Conservation (phyloP, 2,329 filamentous ascomycete genomes). For the Colletotrichum sp. region DNA sequence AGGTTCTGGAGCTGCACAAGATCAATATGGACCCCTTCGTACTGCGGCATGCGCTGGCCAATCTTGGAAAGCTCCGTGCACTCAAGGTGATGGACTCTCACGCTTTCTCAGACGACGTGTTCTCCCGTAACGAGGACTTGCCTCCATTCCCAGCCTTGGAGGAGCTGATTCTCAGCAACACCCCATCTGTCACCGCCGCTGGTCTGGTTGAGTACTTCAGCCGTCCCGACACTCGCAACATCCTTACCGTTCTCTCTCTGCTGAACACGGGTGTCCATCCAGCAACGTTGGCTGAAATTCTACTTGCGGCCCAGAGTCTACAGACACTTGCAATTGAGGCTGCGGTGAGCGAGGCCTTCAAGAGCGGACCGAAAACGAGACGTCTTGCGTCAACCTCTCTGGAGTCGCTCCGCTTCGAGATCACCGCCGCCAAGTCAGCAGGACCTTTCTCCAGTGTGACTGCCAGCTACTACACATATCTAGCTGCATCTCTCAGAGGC, state of each 20-base stretch:
- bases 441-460: slow-evolving; percentile 63
- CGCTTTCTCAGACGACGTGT: slow-evolving; percentile 78
- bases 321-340: slow-evolving; percentile 60
- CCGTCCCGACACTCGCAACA: slow-evolving; percentile 59
- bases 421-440: slow-evolving; percentile 64
- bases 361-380: slow-evolving; percentile 52
- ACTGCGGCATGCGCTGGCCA: slow-evolving; percentile 73
- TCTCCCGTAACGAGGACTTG: slow-evolving; percentile 68
- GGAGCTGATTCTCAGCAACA: slow-evolving; percentile 74
- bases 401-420: slow-evolving; percentile 80
- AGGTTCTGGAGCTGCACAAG: slow-evolving; percentile 73
- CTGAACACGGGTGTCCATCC: slow-evolving; percentile 74
- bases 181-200: slow-evolving; percentile 71
- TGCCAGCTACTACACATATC: slow-evolving; percentile 79
- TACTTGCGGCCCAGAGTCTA: slow-evolving; percentile 62
- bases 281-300: slow-evolving; percentile 62
- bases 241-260: slow-evolving; percentile 72
- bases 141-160: slow-evolving; percentile 77
- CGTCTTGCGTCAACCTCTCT: slow-evolving; percentile 73
- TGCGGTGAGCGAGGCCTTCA: slow-evolving; percentile 55
- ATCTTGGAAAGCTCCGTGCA: slow-evolving; percentile 71
- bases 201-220: slow-evolving; percentile 75
- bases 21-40: slow-evolving; percentile 73
- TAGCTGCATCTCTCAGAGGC: slow-evolving; percentile 80
- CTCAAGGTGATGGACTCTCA: slow-evolving; percentile 75